Base-by-base conservation (phyloP, 2,329 filamentous ascomycete species). In the Trichoderma pleuroti region DNA sequence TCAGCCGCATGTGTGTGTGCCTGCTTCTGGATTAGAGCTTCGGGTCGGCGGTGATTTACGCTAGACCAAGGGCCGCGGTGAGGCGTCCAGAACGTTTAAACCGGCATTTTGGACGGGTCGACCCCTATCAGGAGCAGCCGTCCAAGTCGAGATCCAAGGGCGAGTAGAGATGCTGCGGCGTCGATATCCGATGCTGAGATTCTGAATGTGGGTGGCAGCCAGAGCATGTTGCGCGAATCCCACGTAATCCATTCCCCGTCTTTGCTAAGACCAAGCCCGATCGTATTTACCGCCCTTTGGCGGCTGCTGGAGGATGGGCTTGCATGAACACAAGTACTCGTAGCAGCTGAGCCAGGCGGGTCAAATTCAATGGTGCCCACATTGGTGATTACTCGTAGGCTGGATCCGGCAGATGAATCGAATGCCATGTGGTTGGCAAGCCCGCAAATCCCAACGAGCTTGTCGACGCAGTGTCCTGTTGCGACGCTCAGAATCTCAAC, bases 191-290 rank as follows among this genome's bases (percentile, higher is more conserved):
- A 24, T 34, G 70, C 54, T 7, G 70, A 62, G 18, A 52, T 24
- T 11, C 26, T 49, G 39, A 32, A 59, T 0, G 18, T 18, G 5
- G 70, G 46, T 18, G 70, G 70, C 10, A 71, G 11, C 70, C 70
- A 68, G 14, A 71, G 30, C n/a, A 71, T 12, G 1, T 62, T 68
- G n/a, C 16, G 14, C 24, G 46, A 57, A 21, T 68, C 10, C 70
- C 64, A 71, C 1, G 56, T 61, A 34, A 71, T 16, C 70, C 70
- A 71, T 4, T 49, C 39, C 10, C 28, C 63, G 26, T 71, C 56
- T 5, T 26, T 46, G 28, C 70, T 71, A 0, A 71, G 18, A 24
- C 70, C 57, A 24, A 68, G 21, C 1, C 64, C 70, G 6, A 21
- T 49, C 42, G n/a, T 14, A 9, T 26, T 32, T 30, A 54, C 36